These are phyloP conservation scores for Aureobasidium zeae DNA, from an alignment of 2,329 filamentous ascomycete genomes.

Conservation along the genomic window DNA sequence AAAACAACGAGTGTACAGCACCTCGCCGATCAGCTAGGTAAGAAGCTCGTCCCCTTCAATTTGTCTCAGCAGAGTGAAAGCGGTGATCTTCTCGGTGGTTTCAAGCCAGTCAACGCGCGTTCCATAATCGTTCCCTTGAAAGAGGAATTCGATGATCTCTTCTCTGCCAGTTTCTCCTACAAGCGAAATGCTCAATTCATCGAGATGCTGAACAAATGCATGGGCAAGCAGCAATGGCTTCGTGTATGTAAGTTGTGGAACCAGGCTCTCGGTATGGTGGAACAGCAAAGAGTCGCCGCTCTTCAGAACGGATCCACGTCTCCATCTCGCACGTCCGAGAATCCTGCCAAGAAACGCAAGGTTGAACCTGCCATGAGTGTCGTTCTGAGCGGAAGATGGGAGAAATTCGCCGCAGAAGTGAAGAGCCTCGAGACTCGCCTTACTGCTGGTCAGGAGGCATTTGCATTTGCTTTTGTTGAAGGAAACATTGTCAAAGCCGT, in stretches of 20 bases:
- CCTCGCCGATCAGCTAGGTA: slow-evolving; percentile 71
- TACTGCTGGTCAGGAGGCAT: slow-evolving; percentile 59
- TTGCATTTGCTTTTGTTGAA: slow-evolving; percentile 93
- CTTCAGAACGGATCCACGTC: slow-evolving; percentile 22
- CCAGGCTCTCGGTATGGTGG: slow-evolving; percentile 81
- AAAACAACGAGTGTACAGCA: slow-evolving; percentile 97
- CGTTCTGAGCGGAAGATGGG: slow-evolving; percentile 58
- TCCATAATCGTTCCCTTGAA: slow-evolving; percentile 81
- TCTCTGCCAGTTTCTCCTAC: slow-evolving; percentile 75
- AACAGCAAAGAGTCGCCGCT: slow-evolving; percentile 38
- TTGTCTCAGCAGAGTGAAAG: slow-evolving; percentile 96
- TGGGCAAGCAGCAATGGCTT: slow-evolving; percentile 79
- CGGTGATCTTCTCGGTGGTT: slow-evolving; percentile 89
- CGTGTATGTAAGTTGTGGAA: slow-evolving; percentile 78
- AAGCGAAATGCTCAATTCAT: slow-evolving; percentile 84
- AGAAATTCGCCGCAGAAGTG: slow-evolving; percentile 63
- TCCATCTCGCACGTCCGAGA: slow-evolving; percentile 44
- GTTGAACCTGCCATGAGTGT: slow-evolving; percentile 43
- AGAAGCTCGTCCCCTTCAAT: slow-evolving; percentile 86
- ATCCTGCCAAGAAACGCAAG: slow-evolving; percentile 63
- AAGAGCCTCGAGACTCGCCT: slow-evolving; percentile 74
- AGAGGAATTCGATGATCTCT: slow-evolving; percentile 87
- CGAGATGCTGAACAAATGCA: slow-evolving; percentile 66
- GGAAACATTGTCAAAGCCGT: slow-evolving; percentile 95
- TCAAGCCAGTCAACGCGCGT: slow-evolving; percentile 88